Conservation (phyloP, 129 eudicot species). For the Tagetes erecta region DNA sequence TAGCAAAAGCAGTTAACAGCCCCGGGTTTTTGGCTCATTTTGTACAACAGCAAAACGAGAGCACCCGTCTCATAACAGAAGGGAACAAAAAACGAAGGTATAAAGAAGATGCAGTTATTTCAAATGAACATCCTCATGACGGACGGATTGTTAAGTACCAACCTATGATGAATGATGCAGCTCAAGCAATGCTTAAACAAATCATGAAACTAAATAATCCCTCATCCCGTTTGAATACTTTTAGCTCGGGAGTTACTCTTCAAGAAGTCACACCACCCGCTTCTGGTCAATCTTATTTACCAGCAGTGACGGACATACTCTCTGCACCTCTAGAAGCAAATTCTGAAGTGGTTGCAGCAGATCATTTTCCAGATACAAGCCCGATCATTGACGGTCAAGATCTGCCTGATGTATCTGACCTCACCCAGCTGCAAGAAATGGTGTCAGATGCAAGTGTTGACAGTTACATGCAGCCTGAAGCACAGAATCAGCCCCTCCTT, state of each 20-base stretch:
- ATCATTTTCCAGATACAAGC: conserved; percentile 39
- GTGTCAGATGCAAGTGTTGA: conserved; percentile 42
- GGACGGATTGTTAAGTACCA: conserved; percentile 82
- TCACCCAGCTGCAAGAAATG: conserved; percentile 45
- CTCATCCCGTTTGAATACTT: conserved; percentile 41
- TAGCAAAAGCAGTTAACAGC: conserved; percentile 83
- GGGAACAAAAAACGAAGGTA: conserved; percentile 76
- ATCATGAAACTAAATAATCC: conserved; percentile 53
- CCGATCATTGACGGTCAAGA: conserved; percentile 41
- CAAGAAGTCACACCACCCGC: conserved; percentile 59
- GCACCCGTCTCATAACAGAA: conserved; percentile 52
- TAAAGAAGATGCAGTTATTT: conserved; percentile 47
- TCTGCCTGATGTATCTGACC: conserved; percentile 48
- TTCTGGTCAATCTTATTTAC: conserved; percentile 31
- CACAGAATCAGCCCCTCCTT: conserved; percentile 38
- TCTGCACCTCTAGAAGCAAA: conserved; percentile 38
- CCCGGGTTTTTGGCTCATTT: conserved; percentile 81
- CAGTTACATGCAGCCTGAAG: conserved; percentile 38
- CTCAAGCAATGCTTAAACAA: conserved; percentile 69
- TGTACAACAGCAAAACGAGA: conserved; percentile 75
- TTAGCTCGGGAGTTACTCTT: conserved; percentile 68
- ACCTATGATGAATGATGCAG: conserved; percentile 65
- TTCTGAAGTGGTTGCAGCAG: conserved; percentile 38
- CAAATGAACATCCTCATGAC: conserved; percentile 37
- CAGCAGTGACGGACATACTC: conserved; percentile 40